Conservation (phyloP, 1,139 yeast species). For the Oligophagozyma castellii region DNA sequence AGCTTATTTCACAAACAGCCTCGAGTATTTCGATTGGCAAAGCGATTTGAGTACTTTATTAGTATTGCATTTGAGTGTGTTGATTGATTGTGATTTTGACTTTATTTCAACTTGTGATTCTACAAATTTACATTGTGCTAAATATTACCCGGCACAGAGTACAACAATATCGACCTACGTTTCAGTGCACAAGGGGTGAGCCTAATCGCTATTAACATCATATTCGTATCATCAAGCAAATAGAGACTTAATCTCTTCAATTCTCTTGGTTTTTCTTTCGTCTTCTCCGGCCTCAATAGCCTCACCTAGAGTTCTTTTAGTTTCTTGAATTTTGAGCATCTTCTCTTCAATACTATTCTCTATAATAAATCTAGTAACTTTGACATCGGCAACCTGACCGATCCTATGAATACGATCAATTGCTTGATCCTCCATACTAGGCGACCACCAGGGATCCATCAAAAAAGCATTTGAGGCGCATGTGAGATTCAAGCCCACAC, state of each 20-base stretch:
- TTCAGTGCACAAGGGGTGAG: too few relatives aligned
- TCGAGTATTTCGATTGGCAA: too few relatives aligned
- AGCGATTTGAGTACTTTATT: too few relatives aligned
- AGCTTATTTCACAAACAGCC: too few relatives aligned
- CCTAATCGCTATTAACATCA: too few relatives aligned
- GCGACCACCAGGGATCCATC: conserved; percentile 99
- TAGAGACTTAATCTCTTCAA: conserved; percentile 70
- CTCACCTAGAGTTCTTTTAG: conserved; percentile 75
- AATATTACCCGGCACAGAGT: too few relatives aligned
- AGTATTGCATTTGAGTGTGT: too few relatives aligned
- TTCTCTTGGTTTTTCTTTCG: conserved; percentile 53
- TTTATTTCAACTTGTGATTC: too few relatives aligned
- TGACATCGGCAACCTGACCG: conserved; percentile 67
- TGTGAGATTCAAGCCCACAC: conserved; percentile 84
- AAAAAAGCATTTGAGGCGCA: conserved; percentile 76
- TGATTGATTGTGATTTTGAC: too few relatives aligned
- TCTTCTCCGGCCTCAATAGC: conserved; percentile 74
- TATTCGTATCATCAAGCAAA: conserved; percentile 44
- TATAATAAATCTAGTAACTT: conserved; percentile 68
- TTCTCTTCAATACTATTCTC: conserved; percentile 80
- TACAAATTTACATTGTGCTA: too few relatives aligned
- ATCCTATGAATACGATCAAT: conserved; percentile 88
- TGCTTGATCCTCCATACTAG: conserved; percentile 88
- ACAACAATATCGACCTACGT: too few relatives aligned
- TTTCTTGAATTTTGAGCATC: conserved; percentile 77